phyloP scores from a whole-genome alignment of 768 basidiomycete species.

The Serendipita sp. region DNA sequence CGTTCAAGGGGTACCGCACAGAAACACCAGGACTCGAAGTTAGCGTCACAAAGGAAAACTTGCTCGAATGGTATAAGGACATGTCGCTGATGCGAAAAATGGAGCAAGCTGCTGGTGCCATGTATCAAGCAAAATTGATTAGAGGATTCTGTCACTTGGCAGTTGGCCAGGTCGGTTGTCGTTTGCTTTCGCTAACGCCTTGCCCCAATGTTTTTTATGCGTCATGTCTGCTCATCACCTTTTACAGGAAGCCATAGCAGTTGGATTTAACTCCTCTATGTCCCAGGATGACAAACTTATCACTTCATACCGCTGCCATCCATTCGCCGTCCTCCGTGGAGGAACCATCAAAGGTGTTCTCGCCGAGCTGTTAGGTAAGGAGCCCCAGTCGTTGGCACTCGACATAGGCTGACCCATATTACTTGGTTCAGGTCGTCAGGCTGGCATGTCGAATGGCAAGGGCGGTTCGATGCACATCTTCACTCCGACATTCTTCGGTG shows the following conservation, averaged over 20 bases:
- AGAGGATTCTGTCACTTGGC: conserved; percentile 98
- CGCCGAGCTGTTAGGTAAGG: conserved; percentile 63
- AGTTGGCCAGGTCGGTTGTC: conserved; percentile 65
- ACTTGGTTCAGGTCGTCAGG: conserved; percentile 45
- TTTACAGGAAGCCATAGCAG: conserved; percentile 88
- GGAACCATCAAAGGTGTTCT: conserved; percentile 84
- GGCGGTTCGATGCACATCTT: conserved; percentile 99
- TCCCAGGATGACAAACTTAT: conserved; percentile 77
- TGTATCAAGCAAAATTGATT: conserved; percentile 95
- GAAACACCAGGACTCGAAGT: conserved; percentile 71
- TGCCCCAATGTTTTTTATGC: not conserved
- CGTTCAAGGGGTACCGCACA: conserved; percentile 65
- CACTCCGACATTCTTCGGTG: conserved; percentile 94
- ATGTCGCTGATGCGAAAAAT: conserved; percentile 88
- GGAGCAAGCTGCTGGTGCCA: conserved; percentile 94
- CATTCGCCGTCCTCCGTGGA: conserved; percentile 89
- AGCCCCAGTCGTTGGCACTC: not conserved
- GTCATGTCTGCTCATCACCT: not conserved
- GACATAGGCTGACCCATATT: not conserved
- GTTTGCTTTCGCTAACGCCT: conserved; percentile 8
- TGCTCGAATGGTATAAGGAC: conserved; percentile 78
- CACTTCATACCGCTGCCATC: conserved; percentile 95
- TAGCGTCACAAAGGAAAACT: conserved; percentile 66
- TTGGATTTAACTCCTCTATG: conserved; percentile 84
- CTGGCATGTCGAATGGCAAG: conserved; percentile 92